Percentiles rank a stretch among this genome's conserved stretches.
Conservation (phyloP, 495 filamentous ascomycete species). For the Xanthoparmelia taractica region DNA sequence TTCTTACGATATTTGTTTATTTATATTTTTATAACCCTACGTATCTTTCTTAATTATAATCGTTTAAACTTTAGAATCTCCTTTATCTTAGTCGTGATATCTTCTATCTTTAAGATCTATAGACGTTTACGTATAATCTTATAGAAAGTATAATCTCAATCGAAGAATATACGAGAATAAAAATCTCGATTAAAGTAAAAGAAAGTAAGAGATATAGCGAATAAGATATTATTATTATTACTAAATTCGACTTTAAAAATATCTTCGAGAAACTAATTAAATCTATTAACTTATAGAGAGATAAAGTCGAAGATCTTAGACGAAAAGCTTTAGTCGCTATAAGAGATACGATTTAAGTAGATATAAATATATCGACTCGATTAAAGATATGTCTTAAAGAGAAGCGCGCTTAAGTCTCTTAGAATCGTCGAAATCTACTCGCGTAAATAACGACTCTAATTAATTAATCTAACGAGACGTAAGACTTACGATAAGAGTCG, state of each 20-base stretch:
- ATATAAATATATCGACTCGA: slow-evolving; percentile 53
- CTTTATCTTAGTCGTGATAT: no score
- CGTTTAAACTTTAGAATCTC: no score
- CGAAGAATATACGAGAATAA: no score
- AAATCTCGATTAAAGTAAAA: no score
- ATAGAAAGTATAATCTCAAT: no score
- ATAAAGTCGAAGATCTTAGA: slow-evolving; percentile 64
- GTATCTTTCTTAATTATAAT: no score
- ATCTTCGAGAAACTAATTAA: slow-evolving; percentile 73
- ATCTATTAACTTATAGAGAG: slow-evolving; percentile 67
- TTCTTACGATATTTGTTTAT: no score
- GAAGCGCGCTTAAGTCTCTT: slow-evolving; percentile 65
- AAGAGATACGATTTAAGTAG: slow-evolving; percentile 55
- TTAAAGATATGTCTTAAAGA: slow-evolving; percentile 65
- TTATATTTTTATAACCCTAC: no score
- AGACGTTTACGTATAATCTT: no score
- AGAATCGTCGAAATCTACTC: slow-evolving; percentile 66
- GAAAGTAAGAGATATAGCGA: no score
- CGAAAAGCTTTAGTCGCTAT: slow-evolving; percentile 61
- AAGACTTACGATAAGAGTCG: slow-evolving; percentile 60
- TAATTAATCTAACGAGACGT: slow-evolving; percentile 61
- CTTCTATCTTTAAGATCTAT: no score
- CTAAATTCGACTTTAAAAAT: slow-evolving; percentile 79
- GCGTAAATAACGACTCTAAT: slow-evolving; percentile 68
- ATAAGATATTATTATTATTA: no score